Percentiles rank a stretch among this genome's conserved stretches.
These are phyloP conservation scores for Meripilus lineatus DNA, from an alignment of 1,284 basidiomycete genomes.

Conservation along the genomic window DNA sequence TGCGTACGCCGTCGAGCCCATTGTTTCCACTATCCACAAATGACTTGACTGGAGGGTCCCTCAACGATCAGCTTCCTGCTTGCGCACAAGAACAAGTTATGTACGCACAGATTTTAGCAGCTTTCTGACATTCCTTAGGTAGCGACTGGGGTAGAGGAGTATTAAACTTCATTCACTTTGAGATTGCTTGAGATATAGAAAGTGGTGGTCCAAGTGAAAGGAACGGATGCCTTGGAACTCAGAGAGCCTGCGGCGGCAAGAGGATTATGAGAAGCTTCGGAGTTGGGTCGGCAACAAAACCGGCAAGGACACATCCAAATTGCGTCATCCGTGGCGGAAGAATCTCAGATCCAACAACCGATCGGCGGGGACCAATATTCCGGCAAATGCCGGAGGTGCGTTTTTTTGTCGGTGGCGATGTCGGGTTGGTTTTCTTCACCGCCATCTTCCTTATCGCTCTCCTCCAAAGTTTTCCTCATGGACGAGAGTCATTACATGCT, in stretches of 20 bases:
- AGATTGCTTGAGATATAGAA: no score
- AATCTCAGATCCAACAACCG: no score
- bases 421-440: conserved; percentile 14
- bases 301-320: no score
- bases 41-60: conserved; percentile 51
- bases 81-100: conserved; percentile 5
- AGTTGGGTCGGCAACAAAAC: not conserved
- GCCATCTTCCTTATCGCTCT: conserved; percentile 37
- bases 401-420: no score
- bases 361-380: no score
- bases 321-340: no score
- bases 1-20: conserved; percentile 60
- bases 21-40: conserved; percentile 70
- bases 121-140: conserved; percentile 71
- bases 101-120: conserved; percentile 65
- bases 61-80: conserved; percentile 10
- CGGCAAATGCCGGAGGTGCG: no score
- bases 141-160: conserved; percentile 67
- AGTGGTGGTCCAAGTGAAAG: no score
- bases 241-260: no score
- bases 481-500: conserved; percentile 29
- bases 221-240: no score
- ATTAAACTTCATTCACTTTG: conserved; percentile 68
- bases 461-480: conserved; percentile 20
- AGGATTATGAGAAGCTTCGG: not conserved